Percentiles rank a stretch among this genome's conserved stretches.
Evolutionary conservation across 148 eudicot species (phyloP).

Genomic region (Fallopia convolvulus): DNA sequence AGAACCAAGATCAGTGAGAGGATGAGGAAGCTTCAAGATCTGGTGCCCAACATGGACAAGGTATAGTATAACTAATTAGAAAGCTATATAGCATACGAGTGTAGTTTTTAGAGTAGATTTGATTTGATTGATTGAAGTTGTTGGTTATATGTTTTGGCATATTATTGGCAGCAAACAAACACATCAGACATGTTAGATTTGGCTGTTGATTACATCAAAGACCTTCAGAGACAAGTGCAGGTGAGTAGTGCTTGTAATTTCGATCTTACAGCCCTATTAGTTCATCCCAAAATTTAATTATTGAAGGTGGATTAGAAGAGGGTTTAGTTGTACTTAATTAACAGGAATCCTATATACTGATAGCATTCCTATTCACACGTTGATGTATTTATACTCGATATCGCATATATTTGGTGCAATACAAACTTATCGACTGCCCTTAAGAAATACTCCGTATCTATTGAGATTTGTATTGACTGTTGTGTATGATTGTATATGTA

Average conservation of each 20-base stretch:
- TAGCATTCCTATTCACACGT: too few relatives aligned
- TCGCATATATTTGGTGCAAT: too few relatives aligned
- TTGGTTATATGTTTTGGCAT: neutral
- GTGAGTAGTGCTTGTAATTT: neutral
- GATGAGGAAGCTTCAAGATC: slow-evolving; percentile 85
- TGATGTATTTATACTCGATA: too few relatives aligned
- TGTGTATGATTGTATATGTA: neutral
- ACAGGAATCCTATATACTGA: neutral
- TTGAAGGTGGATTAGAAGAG: neutral
- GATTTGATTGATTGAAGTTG: neutral
- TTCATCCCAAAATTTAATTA: neutral
- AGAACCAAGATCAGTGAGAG: slow-evolving; percentile 86
- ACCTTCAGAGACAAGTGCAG: slow-evolving; percentile 14
- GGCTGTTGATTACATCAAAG: slow-evolving; percentile 14
- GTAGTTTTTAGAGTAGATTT: neutral
- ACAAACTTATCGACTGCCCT: too few relatives aligned
- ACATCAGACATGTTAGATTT: slow-evolving; percentile 17
- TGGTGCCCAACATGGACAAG: slow-evolving; percentile 97
- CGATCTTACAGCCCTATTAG: neutral
- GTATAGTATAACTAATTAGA: slow-evolving; percentile 22
- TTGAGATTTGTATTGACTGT: too few relatives aligned
- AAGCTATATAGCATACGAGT: neutral
- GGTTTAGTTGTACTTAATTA: neutral
- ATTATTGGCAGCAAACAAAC: slow-evolving; percentile 15
- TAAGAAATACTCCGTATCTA: too few relatives aligned